These are phyloP conservation scores for Hypoxylon crocopeplum DNA, from an alignment of 495 filamentous ascomycete genomes.

Conservation along the genomic window DNA sequence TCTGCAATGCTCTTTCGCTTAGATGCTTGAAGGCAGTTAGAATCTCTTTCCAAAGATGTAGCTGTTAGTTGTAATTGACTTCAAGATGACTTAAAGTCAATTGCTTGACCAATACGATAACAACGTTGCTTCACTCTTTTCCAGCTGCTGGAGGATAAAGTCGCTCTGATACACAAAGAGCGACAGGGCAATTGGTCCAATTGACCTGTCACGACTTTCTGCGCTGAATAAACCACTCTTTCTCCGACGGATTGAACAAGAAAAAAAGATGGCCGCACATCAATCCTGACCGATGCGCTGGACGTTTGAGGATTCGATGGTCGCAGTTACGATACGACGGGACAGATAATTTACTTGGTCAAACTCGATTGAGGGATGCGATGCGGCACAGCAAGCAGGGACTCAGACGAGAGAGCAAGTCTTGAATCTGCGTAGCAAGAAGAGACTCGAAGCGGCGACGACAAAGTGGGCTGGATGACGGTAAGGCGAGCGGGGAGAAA, in stretches of 20 bases:
- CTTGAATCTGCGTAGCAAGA: conserved; percentile 13
- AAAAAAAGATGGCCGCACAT: conserved; percentile 4
- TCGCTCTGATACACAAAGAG: conserved; percentile 28
- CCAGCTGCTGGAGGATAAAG: conserved; percentile 11
- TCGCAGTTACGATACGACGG: conserved; percentile 7
- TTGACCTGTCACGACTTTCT: conserved; percentile 17
- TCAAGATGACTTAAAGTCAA: background rate
- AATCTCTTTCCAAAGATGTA: too few species aligned
- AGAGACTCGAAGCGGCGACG: conserved; percentile 12
- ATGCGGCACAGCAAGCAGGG: conserved; percentile 11
- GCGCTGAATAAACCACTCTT: conserved; percentile 16
- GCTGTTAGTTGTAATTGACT: too few species aligned
- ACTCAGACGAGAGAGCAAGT: conserved; percentile 7
- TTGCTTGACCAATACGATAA: conserved; percentile 7
- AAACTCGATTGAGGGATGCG: conserved; percentile 13
- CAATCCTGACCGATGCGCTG: conserved; percentile 17
- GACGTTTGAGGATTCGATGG: conserved; percentile 7
- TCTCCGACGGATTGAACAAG: conserved; percentile 25
- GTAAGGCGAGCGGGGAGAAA: conserved; percentile 27
- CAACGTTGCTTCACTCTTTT: conserved; percentile 18
- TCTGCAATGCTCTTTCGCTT: conserved; percentile 24
- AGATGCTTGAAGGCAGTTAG: background rate
- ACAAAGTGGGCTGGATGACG: conserved; percentile 31
- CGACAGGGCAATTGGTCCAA: conserved; percentile 25
- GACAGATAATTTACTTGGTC: conserved; percentile 4